These are phyloP conservation scores for Ceratocystis cubensis DNA, from an alignment of 2,329 filamentous ascomycete genomes.

Conservation along the genomic window DNA sequence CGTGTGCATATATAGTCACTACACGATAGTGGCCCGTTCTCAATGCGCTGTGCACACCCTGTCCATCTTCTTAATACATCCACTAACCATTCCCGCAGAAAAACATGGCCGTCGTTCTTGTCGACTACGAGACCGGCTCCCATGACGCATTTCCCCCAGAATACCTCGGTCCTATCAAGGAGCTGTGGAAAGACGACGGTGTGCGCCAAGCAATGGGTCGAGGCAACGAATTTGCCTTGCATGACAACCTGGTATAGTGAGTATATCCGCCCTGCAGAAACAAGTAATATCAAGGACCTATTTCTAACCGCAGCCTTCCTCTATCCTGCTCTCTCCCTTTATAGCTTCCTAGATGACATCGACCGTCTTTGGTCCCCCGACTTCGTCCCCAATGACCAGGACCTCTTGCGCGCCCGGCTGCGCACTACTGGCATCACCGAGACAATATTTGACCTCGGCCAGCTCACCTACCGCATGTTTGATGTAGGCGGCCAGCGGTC, in stretches of 20 bases:
- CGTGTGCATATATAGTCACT: neutral
- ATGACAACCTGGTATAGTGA: conserved; percentile 91
- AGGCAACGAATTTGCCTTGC: conserved; percentile 91
- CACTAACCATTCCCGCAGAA: conserved; percentile 42
- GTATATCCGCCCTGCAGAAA: conserved; percentile 26
- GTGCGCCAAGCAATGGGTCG: conserved; percentile 80
- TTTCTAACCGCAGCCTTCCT: neutral
- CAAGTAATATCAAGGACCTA: neutral
- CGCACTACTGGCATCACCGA: conserved; percentile 93
- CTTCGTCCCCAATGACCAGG: conserved; percentile 86
- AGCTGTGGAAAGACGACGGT: conserved; percentile 70
- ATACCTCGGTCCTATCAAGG: conserved; percentile 69
- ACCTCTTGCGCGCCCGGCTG: conserved; percentile 79
- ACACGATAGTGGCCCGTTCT: neutral
- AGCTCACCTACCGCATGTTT: conserved; percentile 93
- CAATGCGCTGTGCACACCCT: neutral
- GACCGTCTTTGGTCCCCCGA: conserved; percentile 62
- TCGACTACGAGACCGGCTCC: conserved; percentile 69
- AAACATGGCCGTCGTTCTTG: conserved; percentile 62
- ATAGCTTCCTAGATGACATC: conserved; percentile 69
- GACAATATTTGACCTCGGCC: conserved; percentile 81
- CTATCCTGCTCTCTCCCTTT: neutral
- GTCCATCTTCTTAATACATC: neutral
- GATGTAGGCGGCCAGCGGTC: conserved; percentile 86
- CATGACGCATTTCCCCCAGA: conserved; percentile 69